Conservation (phyloP, 2,329 filamentous ascomycete genomes). For the Ceratocystis smalleyi region DNA sequence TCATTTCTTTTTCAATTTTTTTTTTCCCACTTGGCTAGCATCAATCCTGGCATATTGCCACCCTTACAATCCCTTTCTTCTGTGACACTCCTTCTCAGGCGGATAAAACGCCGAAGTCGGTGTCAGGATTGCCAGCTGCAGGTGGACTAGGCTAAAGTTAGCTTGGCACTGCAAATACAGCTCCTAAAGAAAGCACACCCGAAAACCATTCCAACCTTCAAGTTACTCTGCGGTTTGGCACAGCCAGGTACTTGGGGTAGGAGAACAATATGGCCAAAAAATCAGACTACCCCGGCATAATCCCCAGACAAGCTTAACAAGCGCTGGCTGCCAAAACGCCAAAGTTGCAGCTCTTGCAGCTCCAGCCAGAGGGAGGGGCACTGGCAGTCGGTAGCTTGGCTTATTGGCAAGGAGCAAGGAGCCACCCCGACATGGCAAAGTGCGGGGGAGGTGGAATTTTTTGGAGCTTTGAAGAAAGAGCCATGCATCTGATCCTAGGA, state of each 20-base stretch:
- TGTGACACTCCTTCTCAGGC: background rate
- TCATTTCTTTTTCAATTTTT: background rate
- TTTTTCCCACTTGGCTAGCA: background rate
- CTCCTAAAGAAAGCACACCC: background rate
- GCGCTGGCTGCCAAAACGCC: slow-evolving; percentile 2
- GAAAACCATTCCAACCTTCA: background rate
- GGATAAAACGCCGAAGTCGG: slow-evolving; percentile 2
- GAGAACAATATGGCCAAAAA: background rate
- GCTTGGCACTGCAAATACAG: background rate
- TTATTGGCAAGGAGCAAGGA: background rate
- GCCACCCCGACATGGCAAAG: background rate
- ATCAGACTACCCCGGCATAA: slow-evolving; percentile 6
- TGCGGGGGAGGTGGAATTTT: slow-evolving; percentile 1
- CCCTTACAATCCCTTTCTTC: background rate
- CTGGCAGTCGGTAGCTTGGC: background rate
- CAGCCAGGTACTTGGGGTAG: background rate
- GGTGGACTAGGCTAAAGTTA: background rate
- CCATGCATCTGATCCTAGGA: background rate
- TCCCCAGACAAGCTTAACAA: background rate
- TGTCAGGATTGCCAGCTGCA: background rate
- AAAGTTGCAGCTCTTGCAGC: background rate
- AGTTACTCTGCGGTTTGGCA: no score
- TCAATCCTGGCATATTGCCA: background rate
- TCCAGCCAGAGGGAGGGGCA: background rate
- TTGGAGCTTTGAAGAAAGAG: background rate